phyloP scores from a whole-genome alignment of 2,329 filamentous ascomycete genomes.

The Fusarium avenaceum region DNA sequence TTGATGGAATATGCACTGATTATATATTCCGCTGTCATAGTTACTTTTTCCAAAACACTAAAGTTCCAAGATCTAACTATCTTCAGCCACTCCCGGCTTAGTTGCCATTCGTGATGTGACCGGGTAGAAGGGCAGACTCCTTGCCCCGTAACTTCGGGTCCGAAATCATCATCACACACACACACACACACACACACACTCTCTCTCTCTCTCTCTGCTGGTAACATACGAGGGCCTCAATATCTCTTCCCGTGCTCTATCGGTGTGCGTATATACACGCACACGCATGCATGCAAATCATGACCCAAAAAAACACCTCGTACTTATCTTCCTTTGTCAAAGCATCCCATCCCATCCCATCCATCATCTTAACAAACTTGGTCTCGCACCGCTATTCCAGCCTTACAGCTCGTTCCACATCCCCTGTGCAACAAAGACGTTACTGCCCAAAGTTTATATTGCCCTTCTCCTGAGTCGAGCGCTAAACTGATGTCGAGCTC shows the following conservation, averaged over 20 bases:
- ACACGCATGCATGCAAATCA: background rate
- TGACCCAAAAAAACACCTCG: conserved; percentile 4
- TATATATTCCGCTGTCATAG: background rate
- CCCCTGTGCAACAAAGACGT: background rate
- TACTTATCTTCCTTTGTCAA: background rate
- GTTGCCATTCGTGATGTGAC: background rate
- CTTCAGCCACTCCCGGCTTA: conserved; percentile 30
- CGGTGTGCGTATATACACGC: background rate
- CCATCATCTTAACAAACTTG: conserved; percentile 8
- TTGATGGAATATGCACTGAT: background rate
- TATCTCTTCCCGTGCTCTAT: background rate
- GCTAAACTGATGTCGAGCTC: conserved; percentile 2
- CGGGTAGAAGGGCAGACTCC: too few relatives aligned
- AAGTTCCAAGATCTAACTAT: background rate
- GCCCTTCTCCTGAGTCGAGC: too few relatives aligned
- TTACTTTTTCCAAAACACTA: background rate
- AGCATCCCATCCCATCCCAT: background rate
- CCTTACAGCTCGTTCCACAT: conserved; percentile 28
- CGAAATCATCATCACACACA: conserved; percentile 5
- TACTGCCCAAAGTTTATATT: background rate
- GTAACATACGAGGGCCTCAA: conserved; percentile 18
- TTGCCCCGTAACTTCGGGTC: conserved; percentile 16
- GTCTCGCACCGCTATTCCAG: conserved; percentile 15
- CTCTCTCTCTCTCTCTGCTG: background rate
- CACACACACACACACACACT: too few relatives aligned